These are phyloP conservation scores for Adansonia gregorii DNA, from an alignment of 441 rosid species.

Conservation along the genomic window DNA sequence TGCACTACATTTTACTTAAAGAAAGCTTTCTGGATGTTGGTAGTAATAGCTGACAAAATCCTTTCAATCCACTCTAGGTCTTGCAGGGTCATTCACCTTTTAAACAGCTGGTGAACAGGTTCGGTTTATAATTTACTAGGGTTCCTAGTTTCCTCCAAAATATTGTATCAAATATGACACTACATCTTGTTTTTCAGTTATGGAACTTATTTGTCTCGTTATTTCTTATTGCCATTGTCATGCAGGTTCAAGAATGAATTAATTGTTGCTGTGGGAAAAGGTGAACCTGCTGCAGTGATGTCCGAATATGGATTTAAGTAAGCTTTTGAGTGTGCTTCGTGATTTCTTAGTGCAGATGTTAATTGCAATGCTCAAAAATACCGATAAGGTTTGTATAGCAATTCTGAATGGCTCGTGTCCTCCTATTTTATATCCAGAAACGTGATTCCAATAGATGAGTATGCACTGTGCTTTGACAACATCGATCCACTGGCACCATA, in stretches of 20 bases:
- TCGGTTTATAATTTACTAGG: constrained; percentile 4
- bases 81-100: constrained; percentile 85
- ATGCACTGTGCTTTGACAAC: constrained; percentile 66
- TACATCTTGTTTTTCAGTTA: neutral
- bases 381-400: neutral
- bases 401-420: constrained; percentile 18
- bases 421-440: constrained; percentile 54
- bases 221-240: neutral
- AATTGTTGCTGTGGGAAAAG: constrained; percentile 85
- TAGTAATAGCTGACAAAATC: neutral
- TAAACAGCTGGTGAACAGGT: constrained; percentile 62
- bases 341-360: constrained; percentile 18
- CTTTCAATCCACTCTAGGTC: constrained; percentile 49
- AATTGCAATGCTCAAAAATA: neutral
- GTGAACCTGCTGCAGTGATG: constrained; percentile 82
- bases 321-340: constrained; percentile 25
- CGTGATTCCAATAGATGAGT: constrained; percentile 80
- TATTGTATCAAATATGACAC: neutral
- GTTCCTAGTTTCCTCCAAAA: neutral
- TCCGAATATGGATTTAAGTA: constrained; percentile 83
- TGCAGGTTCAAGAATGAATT: constrained; percentile 69
- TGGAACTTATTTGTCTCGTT: neutral
- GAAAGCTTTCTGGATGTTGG: neutral
- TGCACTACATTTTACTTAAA: neutral
- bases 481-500: constrained; percentile 80